These are phyloP conservation scores for Hypericum perforatum DNA, from an alignment of 345 rosid species.

Conservation along the genomic window DNA sequence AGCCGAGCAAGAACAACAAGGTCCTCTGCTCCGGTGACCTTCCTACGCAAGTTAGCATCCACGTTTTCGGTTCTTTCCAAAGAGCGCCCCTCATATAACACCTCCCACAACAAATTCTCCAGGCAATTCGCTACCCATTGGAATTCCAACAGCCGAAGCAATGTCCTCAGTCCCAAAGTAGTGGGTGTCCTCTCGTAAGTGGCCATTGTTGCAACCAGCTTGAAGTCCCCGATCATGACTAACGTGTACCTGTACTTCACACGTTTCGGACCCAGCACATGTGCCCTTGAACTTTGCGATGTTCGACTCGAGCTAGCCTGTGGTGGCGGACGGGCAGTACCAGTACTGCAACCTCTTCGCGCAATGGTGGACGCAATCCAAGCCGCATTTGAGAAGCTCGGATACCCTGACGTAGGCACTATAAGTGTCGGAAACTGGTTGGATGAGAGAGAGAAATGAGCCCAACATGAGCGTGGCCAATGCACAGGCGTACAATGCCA, in stretches of 20 bases:
- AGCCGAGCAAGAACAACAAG: conserved; percentile 52
- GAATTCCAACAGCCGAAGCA: too few relatives aligned
- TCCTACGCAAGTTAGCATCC: too few relatives aligned
- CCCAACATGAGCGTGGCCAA: conserved; percentile 10
- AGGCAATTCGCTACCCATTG: too few relatives aligned
- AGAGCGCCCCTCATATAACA: too few relatives aligned
- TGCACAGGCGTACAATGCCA: conserved; percentile 12
- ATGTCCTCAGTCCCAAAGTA: conserved; percentile 12
- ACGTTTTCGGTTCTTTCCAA: too few relatives aligned
- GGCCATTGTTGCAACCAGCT: too few relatives aligned
- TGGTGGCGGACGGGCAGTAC: conserved; percentile 11
- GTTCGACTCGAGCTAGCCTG: background rate
- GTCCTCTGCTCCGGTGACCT: too few relatives aligned
- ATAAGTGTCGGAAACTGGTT: conserved; percentile 31
- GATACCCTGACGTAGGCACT: conserved; percentile 2
- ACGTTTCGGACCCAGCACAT: conserved; percentile 4
- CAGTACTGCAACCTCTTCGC: conserved; percentile 13
- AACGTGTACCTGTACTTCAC: conserved; percentile 36
- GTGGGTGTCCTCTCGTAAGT: conserved; percentile 9
- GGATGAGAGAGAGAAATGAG: conserved; percentile 34
- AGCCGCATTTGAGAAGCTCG: conserved; percentile 22
- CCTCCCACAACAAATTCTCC: too few relatives aligned
- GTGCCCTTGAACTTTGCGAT: conserved; percentile 11
- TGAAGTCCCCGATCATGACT: too few relatives aligned
- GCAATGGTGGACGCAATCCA: conserved; percentile 14